These are phyloP conservation scores for Chlorella sp. DNA, from an alignment of 139 green algal genomes.

Conservation along the genomic window DNA sequence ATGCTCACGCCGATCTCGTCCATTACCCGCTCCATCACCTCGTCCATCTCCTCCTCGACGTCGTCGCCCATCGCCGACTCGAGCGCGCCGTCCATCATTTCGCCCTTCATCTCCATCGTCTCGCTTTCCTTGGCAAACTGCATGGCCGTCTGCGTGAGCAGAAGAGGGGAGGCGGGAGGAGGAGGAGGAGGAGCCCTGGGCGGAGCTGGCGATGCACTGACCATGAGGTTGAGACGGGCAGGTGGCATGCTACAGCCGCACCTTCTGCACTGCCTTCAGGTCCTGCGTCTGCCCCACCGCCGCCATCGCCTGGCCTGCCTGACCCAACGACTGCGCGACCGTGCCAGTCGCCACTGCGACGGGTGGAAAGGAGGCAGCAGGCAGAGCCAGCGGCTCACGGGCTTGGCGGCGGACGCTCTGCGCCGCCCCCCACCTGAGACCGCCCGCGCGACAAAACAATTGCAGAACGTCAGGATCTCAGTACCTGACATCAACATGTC, in stretches of 20 bases:
- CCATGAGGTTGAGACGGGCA: too few relatives aligned
- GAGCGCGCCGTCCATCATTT: conserved; percentile 75
- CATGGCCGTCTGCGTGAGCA: too few relatives aligned
- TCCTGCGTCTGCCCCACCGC: conserved; percentile 54
- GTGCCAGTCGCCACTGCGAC: conserved; percentile 58
- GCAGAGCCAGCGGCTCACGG: too few relatives aligned
- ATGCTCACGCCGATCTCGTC: conserved; percentile 83
- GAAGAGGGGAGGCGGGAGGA: too few relatives aligned
- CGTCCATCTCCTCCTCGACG: conserved; percentile 65
- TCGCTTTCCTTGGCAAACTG: too few relatives aligned
- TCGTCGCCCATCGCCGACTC: conserved; percentile 71
- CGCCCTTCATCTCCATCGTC: conserved; percentile 66
- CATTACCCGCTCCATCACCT: conserved; percentile 72
- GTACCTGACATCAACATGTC: too few relatives aligned
- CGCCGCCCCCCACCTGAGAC: too few relatives aligned
- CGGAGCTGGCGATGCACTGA: not conserved
- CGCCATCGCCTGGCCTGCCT: conserved; percentile 64
- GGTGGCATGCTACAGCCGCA: too few relatives aligned
- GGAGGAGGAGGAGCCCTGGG: too few relatives aligned
- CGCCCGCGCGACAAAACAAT: not conserved
- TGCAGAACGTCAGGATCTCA: not conserved
- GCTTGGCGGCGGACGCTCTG: too few relatives aligned
- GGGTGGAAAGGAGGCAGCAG: not conserved
- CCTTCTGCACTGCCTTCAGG: conserved; percentile 60
- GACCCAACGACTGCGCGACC: conserved; percentile 57